These are phyloP conservation scores for Tillandsia fasciculata DNA, from an alignment of 176 grass and related monocot genomes.

Conservation along the genomic window DNA sequence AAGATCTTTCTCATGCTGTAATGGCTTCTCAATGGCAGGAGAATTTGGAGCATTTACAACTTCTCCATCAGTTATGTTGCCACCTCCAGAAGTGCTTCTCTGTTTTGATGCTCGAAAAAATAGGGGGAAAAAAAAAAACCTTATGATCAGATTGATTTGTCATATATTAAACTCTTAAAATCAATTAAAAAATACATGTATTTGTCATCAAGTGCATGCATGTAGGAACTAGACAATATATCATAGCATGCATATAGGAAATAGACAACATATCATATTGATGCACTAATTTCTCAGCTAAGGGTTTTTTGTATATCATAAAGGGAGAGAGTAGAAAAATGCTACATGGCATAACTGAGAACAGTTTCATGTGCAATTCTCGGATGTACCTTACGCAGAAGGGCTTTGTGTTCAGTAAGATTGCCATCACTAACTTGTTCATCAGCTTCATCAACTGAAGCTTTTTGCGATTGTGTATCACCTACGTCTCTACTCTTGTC, in stretches of 20 bases:
- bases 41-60: constrained; percentile 24
- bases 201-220: no score
- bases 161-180: background rate
- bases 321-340: background rate
- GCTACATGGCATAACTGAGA: no score
- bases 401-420: constrained; percentile 31
- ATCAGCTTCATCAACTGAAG: constrained; percentile 18
- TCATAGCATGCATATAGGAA: background rate
- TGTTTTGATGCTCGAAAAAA: constrained; percentile 21
- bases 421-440: constrained; percentile 31
- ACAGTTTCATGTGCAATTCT: constrained; percentile 4
- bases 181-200: background rate
- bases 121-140: constrained; percentile 7
- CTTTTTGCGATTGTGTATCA: constrained; percentile 3
- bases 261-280: constrained; percentile 1
- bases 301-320: background rate
- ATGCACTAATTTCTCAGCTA: no score
- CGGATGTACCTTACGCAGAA: constrained; percentile 61
- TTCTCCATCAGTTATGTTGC: constrained; percentile 21
- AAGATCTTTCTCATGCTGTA: constrained; percentile 22
- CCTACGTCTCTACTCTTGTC: constrained; percentile 11
- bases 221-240: no score
- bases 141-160: background rate
- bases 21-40: constrained; percentile 19
- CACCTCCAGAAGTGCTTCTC: constrained; percentile 29